phyloP scores from a whole-genome alignment of 805 yeast species.

The Metschnikowia kunwiensis region DNA sequence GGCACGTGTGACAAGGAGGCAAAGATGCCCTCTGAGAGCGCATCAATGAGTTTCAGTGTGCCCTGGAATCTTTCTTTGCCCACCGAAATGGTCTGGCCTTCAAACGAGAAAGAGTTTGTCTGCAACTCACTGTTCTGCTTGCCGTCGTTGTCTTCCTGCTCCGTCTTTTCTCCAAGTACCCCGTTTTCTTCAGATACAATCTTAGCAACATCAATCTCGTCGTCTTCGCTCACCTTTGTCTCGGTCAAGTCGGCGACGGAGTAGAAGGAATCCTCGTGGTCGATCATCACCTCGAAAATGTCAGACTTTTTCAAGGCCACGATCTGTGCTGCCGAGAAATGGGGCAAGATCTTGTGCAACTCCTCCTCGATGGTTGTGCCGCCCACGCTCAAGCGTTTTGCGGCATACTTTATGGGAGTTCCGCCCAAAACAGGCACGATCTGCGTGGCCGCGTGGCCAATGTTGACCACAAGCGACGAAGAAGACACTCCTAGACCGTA shows the following conservation, averaged over 20 bases:
- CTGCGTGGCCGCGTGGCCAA: slow-evolving; percentile 75
- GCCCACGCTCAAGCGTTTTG: slow-evolving; percentile 53
- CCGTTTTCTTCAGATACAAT: slow-evolving; percentile 73
- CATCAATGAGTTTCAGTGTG: slow-evolving; percentile 53
- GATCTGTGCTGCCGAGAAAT: slow-evolving; percentile 54
- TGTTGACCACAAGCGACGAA: slow-evolving; percentile 72
- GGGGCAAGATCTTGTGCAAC: slow-evolving; percentile 55
- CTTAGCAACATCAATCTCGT: slow-evolving; percentile 83
- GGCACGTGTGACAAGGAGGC: slow-evolving; percentile 53
- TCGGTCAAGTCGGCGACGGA: slow-evolving; percentile 48
- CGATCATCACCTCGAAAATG: slow-evolving; percentile 76
- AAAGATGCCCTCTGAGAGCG: slow-evolving; percentile 54
- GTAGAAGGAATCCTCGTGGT: slow-evolving; percentile 63
- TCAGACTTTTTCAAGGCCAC: slow-evolving; percentile 71
- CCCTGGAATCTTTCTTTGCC: slow-evolving; percentile 93
- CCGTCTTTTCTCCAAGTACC: slow-evolving; percentile 21
- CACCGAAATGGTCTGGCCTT: slow-evolving; percentile 54
- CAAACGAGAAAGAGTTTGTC: slow-evolving; percentile 62
- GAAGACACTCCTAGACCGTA: slow-evolving; percentile 69
- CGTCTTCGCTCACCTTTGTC: slow-evolving; percentile 45
- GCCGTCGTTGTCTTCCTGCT: slow-evolving; percentile 36
- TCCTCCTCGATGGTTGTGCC: slow-evolving; percentile 59
- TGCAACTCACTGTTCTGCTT: slow-evolving; percentile 67
- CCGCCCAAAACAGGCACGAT: slow-evolving; percentile 77
- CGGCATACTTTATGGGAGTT: slow-evolving; percentile 56